Base-by-base conservation (phyloP, 2,329 filamentous ascomycete genomes). In the Xylariaceae sp. region DNA sequence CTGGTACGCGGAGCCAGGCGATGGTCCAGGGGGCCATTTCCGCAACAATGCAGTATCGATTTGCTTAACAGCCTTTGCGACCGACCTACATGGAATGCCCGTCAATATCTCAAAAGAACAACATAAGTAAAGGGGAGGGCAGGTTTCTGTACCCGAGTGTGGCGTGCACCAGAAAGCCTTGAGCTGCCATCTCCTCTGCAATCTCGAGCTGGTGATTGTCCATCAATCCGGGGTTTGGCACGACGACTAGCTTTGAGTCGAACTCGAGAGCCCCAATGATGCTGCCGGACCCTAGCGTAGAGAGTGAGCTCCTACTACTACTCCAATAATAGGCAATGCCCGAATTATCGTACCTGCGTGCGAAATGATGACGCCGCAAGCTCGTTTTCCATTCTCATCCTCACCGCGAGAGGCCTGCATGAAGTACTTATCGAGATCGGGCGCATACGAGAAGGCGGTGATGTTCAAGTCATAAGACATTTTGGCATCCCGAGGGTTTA, bases 161-260 rank as follows among this genome's bases (percentile, higher is more conserved):
- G 10, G 87, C 88, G 63, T 85, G 79, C n/a, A 92, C 77, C 2
- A 89, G 83, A 71, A 95, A 95, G 21, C 87, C 86, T 61, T 89
- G 82, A 21, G 77, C 74, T 30, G 87, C 81, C 53, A 97, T 79
- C 61, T 89, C 85, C 47, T 84, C 77, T 0, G 92, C 92, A 51
- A 99, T 80, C 69, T 97, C 90, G 18, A 84, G 80, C 71, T 99
- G 94, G 68, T 99, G 94, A 65, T 99, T 92, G 66, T 95, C 85
- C 63, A 96, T 80, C 0, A 99, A 80, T 6, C 77, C 76, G 1
- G 84, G 79, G 69, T 99, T 99, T 2, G 92, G 88, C 2, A 99
- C 91, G 0, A 96, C 89, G 47, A 99, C 80, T n/a, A 97, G 75
- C 2, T 89, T 86, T 0, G 91, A 75, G 13, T 83, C 81, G 49